Evolutionary conservation across 2,329 filamentous ascomycete species (phyloP).

Genomic region (Mycocentrospora acerina): DNA sequence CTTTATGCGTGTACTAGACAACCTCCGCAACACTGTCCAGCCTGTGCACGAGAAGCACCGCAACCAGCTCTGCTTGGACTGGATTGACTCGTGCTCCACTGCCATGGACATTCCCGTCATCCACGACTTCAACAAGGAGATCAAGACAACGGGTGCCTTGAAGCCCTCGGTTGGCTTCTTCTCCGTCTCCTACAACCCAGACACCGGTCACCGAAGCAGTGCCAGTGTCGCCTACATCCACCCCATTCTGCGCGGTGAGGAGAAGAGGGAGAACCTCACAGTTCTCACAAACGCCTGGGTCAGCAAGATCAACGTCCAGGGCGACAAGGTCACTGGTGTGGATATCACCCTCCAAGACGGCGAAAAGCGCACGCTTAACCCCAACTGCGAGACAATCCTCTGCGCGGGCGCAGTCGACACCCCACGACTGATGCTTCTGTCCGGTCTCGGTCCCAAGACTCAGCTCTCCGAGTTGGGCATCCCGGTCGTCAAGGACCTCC

Average conservation of each 20-base stretch:
- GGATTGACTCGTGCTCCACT: conserved; percentile 77
- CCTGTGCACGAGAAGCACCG: conserved; percentile 82
- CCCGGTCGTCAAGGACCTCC: conserved; percentile 60
- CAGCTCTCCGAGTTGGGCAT: conserved; percentile 51
- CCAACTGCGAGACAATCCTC: conserved; percentile 76
- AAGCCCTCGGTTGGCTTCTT: conserved; percentile 84
- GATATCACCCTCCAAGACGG: conserved; percentile 66
- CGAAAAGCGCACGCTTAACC: conserved; percentile 56
- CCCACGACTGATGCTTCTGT: conserved; percentile 63
- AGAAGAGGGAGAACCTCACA: conserved; percentile 80
- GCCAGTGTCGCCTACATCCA: conserved; percentile 92
- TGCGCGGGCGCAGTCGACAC: conserved; percentile 81
- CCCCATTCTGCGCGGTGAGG: conserved; percentile 80
- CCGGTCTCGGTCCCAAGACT: conserved; percentile 52
- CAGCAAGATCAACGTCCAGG: conserved; percentile 72
- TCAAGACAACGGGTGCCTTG: conserved; percentile 70
- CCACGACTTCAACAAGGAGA: conserved; percentile 84
- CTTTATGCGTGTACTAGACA: conserved; percentile 79
- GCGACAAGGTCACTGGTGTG: conserved; percentile 71
- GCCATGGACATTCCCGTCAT: conserved; percentile 80
- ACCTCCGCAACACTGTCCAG: conserved; percentile 85
- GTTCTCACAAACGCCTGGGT: conserved; percentile 88
- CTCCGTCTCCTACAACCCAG: conserved; percentile 87
- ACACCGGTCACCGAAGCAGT: conserved; percentile 79
- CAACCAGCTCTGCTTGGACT: conserved; percentile 90